Conservation (phyloP, 75 land plant genomes). For the Pinus albicaulis region DNA sequence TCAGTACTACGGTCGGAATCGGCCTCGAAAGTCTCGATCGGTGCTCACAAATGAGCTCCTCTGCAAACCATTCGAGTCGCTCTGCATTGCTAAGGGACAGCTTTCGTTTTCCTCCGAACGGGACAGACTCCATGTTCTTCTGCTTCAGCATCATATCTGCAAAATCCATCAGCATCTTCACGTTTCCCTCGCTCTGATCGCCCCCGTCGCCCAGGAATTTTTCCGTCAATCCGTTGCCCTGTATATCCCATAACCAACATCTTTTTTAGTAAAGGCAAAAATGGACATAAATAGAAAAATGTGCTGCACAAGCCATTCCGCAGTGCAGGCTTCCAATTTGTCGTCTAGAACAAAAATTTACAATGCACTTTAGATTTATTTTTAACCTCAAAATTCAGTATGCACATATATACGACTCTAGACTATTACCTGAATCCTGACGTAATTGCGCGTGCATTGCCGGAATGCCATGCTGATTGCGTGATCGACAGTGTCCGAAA, state of each 20-base stretch:
- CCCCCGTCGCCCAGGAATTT: constrained; percentile 12
- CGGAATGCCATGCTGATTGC: constrained; percentile 75
- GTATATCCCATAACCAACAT: neutral
- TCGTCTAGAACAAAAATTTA: neutral
- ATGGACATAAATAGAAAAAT: neutral
- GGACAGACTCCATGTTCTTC: constrained; percentile 37
- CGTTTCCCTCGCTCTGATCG: constrained; percentile 23
- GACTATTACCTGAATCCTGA: constrained; percentile 71
- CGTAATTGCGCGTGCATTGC: constrained; percentile 53
- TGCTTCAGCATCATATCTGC: constrained; percentile 27
- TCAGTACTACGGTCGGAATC: constrained; percentile 18
- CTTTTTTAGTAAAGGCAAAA: neutral
- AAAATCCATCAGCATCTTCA: constrained; percentile 17
- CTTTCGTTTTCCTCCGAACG: constrained; percentile 35
- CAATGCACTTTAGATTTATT: neutral
- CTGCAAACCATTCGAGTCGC: constrained; percentile 46
- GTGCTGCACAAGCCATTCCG: no score
- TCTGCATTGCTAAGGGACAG: constrained; percentile 26
- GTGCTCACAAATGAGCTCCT: constrained; percentile 35
- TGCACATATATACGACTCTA: neutral
- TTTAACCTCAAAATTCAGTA: neutral
- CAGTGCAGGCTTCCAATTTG: neutral
- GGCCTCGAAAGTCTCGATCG: constrained; percentile 17
- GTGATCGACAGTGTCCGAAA: constrained; percentile 90
- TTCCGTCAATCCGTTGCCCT: constrained; percentile 15